These are phyloP conservation scores for Amylocarpus encephaloides DNA, from an alignment of 2,329 filamentous ascomycete genomes.

Conservation along the genomic window DNA sequence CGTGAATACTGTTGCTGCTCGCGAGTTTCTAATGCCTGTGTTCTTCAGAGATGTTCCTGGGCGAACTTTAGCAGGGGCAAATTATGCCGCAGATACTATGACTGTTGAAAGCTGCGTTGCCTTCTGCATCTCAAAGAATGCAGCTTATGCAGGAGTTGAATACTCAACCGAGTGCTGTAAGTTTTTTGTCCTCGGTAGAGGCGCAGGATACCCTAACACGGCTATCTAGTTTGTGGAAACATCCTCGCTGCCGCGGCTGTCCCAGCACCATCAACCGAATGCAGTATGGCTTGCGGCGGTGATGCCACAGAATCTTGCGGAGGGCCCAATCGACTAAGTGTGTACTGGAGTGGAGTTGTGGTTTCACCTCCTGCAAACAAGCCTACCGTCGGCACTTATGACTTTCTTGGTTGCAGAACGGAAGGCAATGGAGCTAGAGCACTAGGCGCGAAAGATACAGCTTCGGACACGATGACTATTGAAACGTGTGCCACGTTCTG, in stretches of 20 bases:
- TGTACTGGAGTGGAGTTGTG: constrained; percentile 26
- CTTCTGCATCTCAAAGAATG: constrained; percentile 20
- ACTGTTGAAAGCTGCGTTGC: constrained; percentile 26
- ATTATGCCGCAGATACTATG: constrained; percentile 19
- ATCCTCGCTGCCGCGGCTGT: constrained; percentile 12
- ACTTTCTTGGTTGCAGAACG: constrained; percentile 42
- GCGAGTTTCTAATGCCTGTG: not conserved
- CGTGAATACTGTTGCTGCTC: not conserved
- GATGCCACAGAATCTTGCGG: constrained; percentile 32
- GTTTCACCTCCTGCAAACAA: constrained; percentile 34
- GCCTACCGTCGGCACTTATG: constrained; percentile 38
- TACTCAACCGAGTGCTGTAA: constrained; percentile 27
- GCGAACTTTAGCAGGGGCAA: constrained; percentile 18
- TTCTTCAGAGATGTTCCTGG: constrained; percentile 13
- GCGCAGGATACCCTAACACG: not conserved
- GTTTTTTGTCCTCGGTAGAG: not conserved
- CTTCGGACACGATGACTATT: constrained; percentile 27
- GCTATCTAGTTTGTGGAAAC: constrained; percentile 19
- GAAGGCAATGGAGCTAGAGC: constrained; percentile 41
- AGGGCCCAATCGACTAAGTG: constrained; percentile 26
- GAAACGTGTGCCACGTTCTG: constrained; percentile 23
- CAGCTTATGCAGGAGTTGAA: constrained; percentile 27
- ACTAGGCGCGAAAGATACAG: constrained; percentile 28
- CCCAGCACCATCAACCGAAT: constrained; percentile 15
- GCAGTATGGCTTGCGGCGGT: constrained; percentile 27